Conservation (phyloP, 176 grass and related monocot species). For the Oryza glaberrima region DNA sequence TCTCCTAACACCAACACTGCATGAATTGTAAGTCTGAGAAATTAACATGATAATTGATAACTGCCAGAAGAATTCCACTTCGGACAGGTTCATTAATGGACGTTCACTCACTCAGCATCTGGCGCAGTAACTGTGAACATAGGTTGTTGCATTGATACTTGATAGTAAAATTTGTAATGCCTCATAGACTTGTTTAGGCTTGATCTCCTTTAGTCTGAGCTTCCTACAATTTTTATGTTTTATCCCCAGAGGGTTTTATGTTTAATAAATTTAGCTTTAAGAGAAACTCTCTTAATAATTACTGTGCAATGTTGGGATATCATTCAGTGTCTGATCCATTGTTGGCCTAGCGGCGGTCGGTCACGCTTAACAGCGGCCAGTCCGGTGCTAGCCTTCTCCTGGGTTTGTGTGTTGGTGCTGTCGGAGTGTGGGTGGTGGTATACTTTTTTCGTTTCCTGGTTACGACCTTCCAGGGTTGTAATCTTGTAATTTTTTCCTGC, state of each 20-base stretch:
- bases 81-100: not conserved
- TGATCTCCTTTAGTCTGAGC: not conserved
- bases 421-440: too few relatives aligned
- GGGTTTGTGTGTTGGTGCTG: too few relatives aligned
- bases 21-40: too few relatives aligned
- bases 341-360: too few relatives aligned
- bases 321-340: not conserved
- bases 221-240: not conserved
- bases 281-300: not conserved
- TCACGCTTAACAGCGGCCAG: too few relatives aligned
- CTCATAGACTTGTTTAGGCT: not conserved
- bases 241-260: not conserved
- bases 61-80: not conserved
- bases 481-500: too few relatives aligned
- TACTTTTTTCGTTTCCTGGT: too few relatives aligned
- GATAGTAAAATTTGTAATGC: not conserved
- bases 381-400: too few relatives aligned
- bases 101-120: not conserved
- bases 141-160: not conserved
- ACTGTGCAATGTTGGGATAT: not conserved
- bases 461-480: too few relatives aligned
- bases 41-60: too few relatives aligned
- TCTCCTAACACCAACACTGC: not conserved
- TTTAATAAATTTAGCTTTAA: not conserved
- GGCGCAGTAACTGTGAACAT: not conserved